A percentile compares a stretch with the other conserved stretches of the same genome.
Evolutionary conservation across 352 stramenopile species (phyloP).

Genomic region (Globisporangium parvum): DNA sequence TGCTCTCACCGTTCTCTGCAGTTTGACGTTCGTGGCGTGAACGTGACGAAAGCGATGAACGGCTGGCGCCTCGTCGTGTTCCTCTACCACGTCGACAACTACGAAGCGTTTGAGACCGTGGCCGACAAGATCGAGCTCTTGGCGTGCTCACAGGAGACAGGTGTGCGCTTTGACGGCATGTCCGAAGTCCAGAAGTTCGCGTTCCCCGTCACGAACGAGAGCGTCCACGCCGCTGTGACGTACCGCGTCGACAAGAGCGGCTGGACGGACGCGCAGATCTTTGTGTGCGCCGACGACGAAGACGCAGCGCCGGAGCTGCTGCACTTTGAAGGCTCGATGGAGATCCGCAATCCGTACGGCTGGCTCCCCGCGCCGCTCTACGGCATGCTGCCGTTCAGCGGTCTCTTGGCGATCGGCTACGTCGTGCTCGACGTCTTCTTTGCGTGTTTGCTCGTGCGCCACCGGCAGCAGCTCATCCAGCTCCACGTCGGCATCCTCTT

Average conservation of each 20-base stretch:
- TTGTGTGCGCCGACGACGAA: conserved; percentile 62
- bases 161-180: conserved; percentile 56
- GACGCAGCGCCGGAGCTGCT: conserved; percentile 37
- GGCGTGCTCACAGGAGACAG: conserved; percentile 42
- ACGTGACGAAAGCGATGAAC: conserved; percentile 63
- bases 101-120: conserved; percentile 51
- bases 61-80: conserved; percentile 74
- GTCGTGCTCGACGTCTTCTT: conserved; percentile 78
- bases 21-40: conserved; percentile 61
- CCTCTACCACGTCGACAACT: conserved; percentile 77
- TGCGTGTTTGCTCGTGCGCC: conserved; percentile 48
- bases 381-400: conserved; percentile 83
- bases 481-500: conserved; percentile 82
- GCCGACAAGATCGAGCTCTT: conserved; percentile 71
- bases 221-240: conserved; percentile 35
- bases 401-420: conserved; percentile 65
- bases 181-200: conserved; percentile 53
- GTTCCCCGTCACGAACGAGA: conserved; percentile 54
- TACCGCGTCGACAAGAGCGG: conserved; percentile 60
- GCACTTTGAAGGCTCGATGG: conserved; percentile 60
- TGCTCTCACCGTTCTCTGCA: conserved; percentile 7
- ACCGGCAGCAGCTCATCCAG: conserved; percentile 68
- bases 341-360: conserved; percentile 80
- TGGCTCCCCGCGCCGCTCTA: conserved; percentile 76
- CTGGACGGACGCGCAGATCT: conserved; percentile 80